Conservation (phyloP, 2,329 filamentous ascomycete species). For the Cyphellophora attinorum region DNA sequence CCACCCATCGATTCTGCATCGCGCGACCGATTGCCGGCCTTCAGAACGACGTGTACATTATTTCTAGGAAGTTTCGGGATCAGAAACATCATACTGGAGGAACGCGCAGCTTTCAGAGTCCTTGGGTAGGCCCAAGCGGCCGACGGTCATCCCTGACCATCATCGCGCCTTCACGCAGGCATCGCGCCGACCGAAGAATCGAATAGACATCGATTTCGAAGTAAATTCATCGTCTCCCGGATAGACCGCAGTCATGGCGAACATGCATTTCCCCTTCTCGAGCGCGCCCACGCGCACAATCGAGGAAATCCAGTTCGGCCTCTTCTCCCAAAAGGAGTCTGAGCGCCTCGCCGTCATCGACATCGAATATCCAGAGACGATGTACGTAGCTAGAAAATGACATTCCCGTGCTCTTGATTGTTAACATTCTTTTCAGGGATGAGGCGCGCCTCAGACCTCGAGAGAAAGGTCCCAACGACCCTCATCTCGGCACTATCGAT, state of each 20-base stretch:
- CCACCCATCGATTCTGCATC: constrained; percentile 14
- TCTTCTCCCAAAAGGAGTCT: constrained; percentile 96
- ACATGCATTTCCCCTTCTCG: constrained; percentile 81
- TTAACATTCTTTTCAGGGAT: constrained; percentile 43
- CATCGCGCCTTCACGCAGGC: constrained; percentile 12
- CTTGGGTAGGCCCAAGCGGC: constrained; percentile 18
- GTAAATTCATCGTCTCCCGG: constrained; percentile 15
- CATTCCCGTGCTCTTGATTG: constrained; percentile 10
- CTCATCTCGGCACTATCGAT: constrained; percentile 91
- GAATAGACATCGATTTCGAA: constrained; percentile 3
- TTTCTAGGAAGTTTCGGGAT: constrained; percentile 13
- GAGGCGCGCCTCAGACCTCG: constrained; percentile 86
- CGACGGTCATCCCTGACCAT: constrained; percentile 17
- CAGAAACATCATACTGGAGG: constrained; percentile 11
- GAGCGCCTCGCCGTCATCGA: constrained; percentile 97
- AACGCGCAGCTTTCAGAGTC: constrained; percentile 15
- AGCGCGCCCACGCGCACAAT: constrained; percentile 95
- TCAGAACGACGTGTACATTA: constrained; percentile 11
- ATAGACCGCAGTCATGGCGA: constrained; percentile 63
- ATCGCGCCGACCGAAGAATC: constrained; percentile 13
- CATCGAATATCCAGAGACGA: constrained; percentile 97
- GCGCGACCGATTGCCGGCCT: constrained; percentile 11
- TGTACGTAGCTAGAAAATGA: constrained; percentile 40
- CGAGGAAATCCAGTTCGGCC: constrained; percentile 97
- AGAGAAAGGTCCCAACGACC: constrained; percentile 87